These are phyloP conservation scores for Vaccinium vitisidaea DNA, from an alignment of 148 eudicot genomes.

Conservation along the genomic window DNA sequence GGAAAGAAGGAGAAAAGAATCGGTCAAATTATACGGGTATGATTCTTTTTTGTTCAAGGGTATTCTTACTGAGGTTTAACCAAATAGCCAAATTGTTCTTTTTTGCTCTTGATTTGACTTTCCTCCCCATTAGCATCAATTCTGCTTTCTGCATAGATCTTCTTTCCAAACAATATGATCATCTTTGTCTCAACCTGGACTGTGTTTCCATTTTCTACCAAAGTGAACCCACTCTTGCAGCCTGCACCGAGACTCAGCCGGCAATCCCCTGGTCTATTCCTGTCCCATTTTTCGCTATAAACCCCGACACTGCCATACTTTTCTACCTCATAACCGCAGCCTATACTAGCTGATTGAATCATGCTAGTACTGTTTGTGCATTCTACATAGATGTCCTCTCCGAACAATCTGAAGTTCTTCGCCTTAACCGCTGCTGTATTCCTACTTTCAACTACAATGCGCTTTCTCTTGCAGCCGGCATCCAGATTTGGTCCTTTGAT, in stretches of 20 bases:
- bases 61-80: not conserved
- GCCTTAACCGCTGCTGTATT: not conserved
- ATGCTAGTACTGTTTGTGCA: not conserved
- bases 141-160: not conserved
- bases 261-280: not conserved
- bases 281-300: not conserved
- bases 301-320: not conserved
- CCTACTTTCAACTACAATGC: not conserved
- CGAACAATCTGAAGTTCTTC: not conserved
- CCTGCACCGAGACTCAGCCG: not conserved
- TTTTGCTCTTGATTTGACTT: not conserved
- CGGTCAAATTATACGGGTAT: not conserved
- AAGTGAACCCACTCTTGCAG: not conserved
- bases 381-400: not conserved
- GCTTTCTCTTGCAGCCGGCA: not conserved
- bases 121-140: not conserved
- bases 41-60: not conserved
- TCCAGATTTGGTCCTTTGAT: not conserved
- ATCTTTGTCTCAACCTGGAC: not conserved
- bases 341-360: not conserved
- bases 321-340: not conserved
- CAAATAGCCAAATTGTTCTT: not conserved
- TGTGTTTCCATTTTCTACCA: not conserved
- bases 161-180: conserved; percentile 6
- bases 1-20: not conserved